Percentiles rank a stretch among this genome's conserved stretches.
Evolutionary conservation across 169 alveolate genomes (phyloP).

Genomic region (Toxoplasma gondii): DNA sequence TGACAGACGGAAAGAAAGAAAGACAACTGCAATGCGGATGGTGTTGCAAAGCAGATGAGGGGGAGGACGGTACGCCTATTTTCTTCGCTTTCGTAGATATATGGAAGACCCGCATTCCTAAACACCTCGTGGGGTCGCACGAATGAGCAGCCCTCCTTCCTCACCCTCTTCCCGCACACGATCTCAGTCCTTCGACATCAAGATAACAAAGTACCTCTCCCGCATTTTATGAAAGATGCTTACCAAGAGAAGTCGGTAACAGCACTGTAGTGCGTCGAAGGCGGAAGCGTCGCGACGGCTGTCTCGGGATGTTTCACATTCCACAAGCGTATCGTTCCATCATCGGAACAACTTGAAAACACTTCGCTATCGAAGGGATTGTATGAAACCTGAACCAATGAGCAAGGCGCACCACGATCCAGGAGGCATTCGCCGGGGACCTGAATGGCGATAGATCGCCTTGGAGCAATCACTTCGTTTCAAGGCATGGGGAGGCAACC

Average conservation of each 20-base stretch:
- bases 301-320: constrained; percentile 76
- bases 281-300: constrained; percentile 52
- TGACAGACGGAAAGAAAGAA: background rate
- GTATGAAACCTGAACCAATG: constrained; percentile 72
- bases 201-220: no score
- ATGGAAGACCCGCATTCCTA: no score
- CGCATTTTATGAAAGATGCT: background rate
- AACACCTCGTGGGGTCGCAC: no score
- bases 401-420: no score
- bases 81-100: no score
- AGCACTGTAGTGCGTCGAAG: constrained; percentile 38
- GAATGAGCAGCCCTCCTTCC: no score
- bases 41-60: no score
- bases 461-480: background rate
- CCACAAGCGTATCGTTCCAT: constrained; percentile 94
- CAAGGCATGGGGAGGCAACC: background rate
- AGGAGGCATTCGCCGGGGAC: background rate
- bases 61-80: no score
- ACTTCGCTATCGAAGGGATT: constrained; percentile 86
- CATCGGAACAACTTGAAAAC: constrained; percentile 90
- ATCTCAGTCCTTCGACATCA: no score
- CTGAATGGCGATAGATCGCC: background rate
- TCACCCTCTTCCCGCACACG: no score
- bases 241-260: constrained; percentile 65
- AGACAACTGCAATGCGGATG: background rate